Percentiles rank a stretch among this genome's conserved stretches.
Conservation (phyloP, 1,284 basidiomycete genomes). For the Fomitopsis schrenkii region DNA sequence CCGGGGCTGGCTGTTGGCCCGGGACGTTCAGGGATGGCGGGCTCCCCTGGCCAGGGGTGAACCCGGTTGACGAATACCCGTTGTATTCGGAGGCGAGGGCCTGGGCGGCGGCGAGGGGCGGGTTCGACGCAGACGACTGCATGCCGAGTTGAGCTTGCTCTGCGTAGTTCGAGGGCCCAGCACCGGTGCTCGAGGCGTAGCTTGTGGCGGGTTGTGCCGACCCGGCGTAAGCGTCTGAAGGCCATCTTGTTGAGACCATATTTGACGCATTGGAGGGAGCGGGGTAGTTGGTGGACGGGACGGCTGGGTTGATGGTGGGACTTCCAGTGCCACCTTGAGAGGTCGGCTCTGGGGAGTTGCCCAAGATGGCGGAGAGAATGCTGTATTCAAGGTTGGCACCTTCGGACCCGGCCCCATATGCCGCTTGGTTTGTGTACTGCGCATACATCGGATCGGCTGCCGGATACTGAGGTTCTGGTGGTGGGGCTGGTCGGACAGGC, state of each 20-base stretch:
- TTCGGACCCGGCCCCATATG: slow-evolving; percentile 72
- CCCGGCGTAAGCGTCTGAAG: slow-evolving; percentile 30
- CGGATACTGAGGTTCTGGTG: slow-evolving; percentile 27
- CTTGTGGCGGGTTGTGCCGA: slow-evolving; percentile 2
- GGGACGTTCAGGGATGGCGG: slow-evolving; percentile 10
- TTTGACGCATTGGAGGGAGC: slow-evolving; percentile 13
- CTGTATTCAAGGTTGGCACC: slow-evolving; percentile 90
- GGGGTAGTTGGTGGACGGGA: slow-evolving; percentile 14
- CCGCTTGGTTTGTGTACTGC: slow-evolving; percentile 12
- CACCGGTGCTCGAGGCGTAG: slow-evolving; percentile 3
- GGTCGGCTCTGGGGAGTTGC: slow-evolving; percentile 60
- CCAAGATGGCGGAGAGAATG: slow-evolving; percentile 87
- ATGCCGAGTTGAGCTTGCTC: slow-evolving; percentile 30
- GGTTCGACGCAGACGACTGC: slow-evolving; percentile 35
- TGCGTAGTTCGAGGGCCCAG: slow-evolving; percentile 11
- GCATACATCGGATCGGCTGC: slow-evolving; percentile 56
- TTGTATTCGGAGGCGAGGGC: slow-evolving; percentile 2
- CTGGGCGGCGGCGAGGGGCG: slow-evolving; percentile 10
- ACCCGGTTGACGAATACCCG: slow-evolving; percentile 7
- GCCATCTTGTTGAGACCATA: slow-evolving; percentile 40
- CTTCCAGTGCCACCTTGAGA: slow-evolving; percentile 36
- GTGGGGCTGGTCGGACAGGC: slow-evolving; percentile 10
- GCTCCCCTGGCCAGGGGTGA: slow-evolving; percentile 7
- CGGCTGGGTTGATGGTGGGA: slow-evolving; percentile 20
- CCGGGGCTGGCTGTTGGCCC: background rate